These are phyloP conservation scores for Biscogniauxia marginata DNA, from an alignment of 2,329 filamentous ascomycete species.

Conservation along the genomic window DNA sequence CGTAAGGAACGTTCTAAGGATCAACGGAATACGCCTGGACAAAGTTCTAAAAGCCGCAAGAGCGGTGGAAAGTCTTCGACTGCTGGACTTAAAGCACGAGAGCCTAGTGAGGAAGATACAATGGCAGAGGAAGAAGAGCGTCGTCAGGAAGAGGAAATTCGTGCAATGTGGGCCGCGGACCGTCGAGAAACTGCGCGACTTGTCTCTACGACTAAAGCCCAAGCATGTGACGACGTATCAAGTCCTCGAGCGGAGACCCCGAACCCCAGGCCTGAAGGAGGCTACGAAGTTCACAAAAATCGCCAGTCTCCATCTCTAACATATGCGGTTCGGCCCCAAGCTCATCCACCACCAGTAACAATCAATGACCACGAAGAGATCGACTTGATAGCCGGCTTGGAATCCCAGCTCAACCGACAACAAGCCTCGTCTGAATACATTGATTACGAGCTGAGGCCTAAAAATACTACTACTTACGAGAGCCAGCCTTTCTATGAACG, in stretches of 20 bases:
- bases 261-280: neutral
- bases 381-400: conserved; percentile 28
- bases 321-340: neutral
- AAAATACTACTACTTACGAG: conserved; percentile 1
- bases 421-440: conserved; percentile 7
- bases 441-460: conserved; percentile 1
- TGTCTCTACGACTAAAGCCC: conserved; percentile 21
- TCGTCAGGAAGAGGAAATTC: conserved; percentile 31
- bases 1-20: conserved; percentile 8
- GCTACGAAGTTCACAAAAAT: neutral
- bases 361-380: conserved; percentile 17
- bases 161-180: conserved; percentile 35
- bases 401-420: conserved; percentile 25
- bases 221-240: neutral
- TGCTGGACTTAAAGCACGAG: conserved; percentile 12
- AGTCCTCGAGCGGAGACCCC: neutral
- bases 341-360: neutral
- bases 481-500: conserved; percentile 11
- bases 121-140: conserved; percentile 28
- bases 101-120: conserved; percentile 21
- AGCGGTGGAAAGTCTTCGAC: conserved; percentile 5
- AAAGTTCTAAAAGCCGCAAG: conserved; percentile 11
- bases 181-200: conserved; percentile 25
- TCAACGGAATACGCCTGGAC: conserved; percentile 3
- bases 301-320: neutral